Conservation (phyloP, 306 rosid genomes). For the Casuarina cunninghamiana region DNA sequence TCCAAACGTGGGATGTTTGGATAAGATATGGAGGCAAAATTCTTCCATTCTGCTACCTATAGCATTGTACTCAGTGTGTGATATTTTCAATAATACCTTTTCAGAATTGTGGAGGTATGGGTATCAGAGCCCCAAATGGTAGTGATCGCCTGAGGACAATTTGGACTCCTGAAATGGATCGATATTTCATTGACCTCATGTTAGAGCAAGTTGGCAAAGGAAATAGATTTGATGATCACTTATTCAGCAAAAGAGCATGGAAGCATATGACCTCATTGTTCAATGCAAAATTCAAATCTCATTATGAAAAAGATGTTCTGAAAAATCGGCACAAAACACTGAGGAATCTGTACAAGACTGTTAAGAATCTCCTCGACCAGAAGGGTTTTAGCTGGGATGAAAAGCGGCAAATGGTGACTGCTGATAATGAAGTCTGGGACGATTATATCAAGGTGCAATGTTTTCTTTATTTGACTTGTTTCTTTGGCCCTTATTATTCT, state of each 20-base stretch:
- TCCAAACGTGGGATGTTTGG: background rate
- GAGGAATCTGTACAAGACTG: conserved; percentile 58
- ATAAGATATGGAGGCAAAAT: background rate
- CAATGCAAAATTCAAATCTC: conserved; percentile 64
- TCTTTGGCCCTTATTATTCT: background rate
- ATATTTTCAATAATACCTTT: conserved; percentile 4
- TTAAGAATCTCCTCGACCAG: conserved; percentile 52
- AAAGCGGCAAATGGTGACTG: conserved; percentile 62
- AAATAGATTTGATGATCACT: conserved; percentile 58
- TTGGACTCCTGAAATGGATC: conserved; percentile 85
- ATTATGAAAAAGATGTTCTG: conserved; percentile 73
- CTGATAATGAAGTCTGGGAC: conserved; percentile 71
- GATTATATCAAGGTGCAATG: conserved; percentile 60
- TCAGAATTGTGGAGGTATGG: conserved; percentile 38
- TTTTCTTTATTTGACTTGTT: background rate
- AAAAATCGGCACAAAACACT: conserved; percentile 73
- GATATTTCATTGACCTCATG: conserved; percentile 70
- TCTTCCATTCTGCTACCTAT: background rate
- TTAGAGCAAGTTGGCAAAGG: conserved; percentile 56
- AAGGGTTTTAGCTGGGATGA: conserved; percentile 75
- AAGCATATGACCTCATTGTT: conserved; percentile 59
- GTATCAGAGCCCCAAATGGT: conserved; percentile 35
- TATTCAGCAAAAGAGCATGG: conserved; percentile 75
- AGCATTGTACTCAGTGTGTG: background rate
- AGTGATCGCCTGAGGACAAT: conserved; percentile 64